Evolutionary conservation across 768 basidiomycete genomes (phyloP), one percentile per base, ranked within the genome.

Genomic region (Russula ochroleuca): DNA sequence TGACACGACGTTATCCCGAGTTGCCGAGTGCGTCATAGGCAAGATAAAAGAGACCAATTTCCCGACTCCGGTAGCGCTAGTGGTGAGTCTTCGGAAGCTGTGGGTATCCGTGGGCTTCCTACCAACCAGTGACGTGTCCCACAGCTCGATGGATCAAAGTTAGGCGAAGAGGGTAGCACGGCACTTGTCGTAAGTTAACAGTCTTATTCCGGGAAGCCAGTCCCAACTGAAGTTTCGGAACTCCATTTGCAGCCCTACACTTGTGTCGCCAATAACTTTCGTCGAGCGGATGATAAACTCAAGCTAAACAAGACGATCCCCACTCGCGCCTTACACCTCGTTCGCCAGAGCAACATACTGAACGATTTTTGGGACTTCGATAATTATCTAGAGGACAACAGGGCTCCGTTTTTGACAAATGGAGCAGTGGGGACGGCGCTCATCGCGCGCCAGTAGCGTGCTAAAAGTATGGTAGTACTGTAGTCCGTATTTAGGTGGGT

Each of bases 371-470:
- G 85, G 5, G 90, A 92, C 72, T 92, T 92, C 65, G 90, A 92
- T 62, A 90, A 92, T 68, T 87, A 92, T 74, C 73, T 92, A 51
- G 90, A 90, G 73, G 85, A 90, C 72, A 85, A 85, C 53, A 81
- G 72, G 47, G 73, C 77, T 61, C 80, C 81, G 62, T 82, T 81
- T 80, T 66, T 83, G 64, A 72, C 71, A 54, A 82, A 83, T 51
- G 66, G 52, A 25, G 72, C 63, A 1, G 66, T 67, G 35, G 49
- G 21, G 17, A 17, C 33, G 2, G 56, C 57, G 28, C 61, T 68
- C 47, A 43, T 13, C 40, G 37, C 41, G 9, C 31, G 15, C 7
- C 47, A 45, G 13, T 25, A 57, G 47, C 3, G 1, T 9, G 23
- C 10, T 21, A 45, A 45, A 45, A 45, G 43, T 45, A 45, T 45